Percentiles rank a stretch among this genome's conserved stretches.
Evolutionary conservation across 192 early-diverging fungal species (phyloP).

Genomic region (Entomortierella chlamydospora): DNA sequence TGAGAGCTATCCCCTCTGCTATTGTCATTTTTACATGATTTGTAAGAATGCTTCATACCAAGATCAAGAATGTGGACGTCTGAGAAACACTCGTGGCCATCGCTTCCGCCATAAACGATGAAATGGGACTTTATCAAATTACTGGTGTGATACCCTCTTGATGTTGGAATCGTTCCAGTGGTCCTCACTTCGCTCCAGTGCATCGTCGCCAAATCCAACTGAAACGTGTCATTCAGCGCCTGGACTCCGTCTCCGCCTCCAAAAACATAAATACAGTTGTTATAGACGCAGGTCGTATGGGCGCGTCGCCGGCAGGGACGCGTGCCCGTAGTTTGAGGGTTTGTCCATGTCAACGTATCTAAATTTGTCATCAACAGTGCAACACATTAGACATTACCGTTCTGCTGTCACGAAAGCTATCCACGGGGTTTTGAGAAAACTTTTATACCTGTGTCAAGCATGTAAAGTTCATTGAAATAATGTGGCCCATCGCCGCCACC

Average conservation of each 20-base stretch:
- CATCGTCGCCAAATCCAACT: constrained; percentile 54
- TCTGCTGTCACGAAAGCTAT: too few species aligned
- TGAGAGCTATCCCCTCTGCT: too few species aligned
- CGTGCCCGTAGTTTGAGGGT: constrained; percentile 65
- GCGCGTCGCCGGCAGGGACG: constrained; percentile 78
- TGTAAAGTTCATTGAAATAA: constrained; percentile 85
- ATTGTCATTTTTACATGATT: too few species aligned
- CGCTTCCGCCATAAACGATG: constrained; percentile 89
- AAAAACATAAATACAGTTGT: constrained; percentile 81
- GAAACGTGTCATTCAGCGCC: constrained; percentile 83
- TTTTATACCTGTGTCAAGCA: constrained; percentile 76
- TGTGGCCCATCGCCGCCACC: constrained; percentile 89
- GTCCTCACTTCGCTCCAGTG: constrained; percentile 75
- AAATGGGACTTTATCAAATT: constrained; percentile 83
- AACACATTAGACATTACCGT: too few species aligned
- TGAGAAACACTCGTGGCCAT: constrained; percentile 83
- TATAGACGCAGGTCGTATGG: constrained; percentile 84
- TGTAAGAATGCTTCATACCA: constrained; percentile 37
- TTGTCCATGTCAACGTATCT: constrained; percentile 78
- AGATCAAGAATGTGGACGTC: constrained; percentile 76
- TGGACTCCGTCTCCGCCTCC: constrained; percentile 88
- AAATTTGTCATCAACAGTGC: not conserved
- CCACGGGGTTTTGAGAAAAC: not conserved
- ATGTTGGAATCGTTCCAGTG: constrained; percentile 69
- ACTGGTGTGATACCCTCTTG: constrained; percentile 89